Conservation (phyloP, 2,329 filamentous ascomycete genomes). For the Alternaria sp. region DNA sequence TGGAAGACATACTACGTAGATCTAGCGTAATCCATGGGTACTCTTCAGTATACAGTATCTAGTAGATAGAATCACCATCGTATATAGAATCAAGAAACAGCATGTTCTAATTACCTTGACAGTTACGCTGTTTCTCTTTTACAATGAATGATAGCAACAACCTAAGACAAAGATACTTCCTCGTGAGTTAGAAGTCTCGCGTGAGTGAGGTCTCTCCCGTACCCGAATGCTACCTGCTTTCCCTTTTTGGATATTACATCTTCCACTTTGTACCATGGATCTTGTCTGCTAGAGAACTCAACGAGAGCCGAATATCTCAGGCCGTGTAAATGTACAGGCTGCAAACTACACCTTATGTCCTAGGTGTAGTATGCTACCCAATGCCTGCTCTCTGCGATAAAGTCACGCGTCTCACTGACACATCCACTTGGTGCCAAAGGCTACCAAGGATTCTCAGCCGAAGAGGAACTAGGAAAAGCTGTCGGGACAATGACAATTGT, state of each 20-base stretch:
- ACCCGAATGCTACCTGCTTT: background rate
- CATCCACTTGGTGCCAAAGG: slow-evolving; percentile 42
- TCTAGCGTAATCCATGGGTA: background rate
- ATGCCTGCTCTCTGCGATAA: slow-evolving; percentile 27
- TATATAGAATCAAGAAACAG: background rate
- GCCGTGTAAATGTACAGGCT: background rate
- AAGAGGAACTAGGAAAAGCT: slow-evolving; percentile 35
- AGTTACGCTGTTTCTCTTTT: background rate
- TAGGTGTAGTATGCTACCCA: too few species aligned
- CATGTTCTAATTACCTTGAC: background rate
- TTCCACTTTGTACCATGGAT: background rate
- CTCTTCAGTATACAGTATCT: background rate
- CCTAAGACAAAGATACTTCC: background rate
- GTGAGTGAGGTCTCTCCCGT: background rate
- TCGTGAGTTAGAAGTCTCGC: background rate
- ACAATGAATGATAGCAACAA: background rate
- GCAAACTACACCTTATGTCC: background rate
- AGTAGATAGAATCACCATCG: background rate
- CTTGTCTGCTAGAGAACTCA: background rate
- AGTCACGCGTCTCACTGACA: slow-evolving; percentile 40
- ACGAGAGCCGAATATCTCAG: background rate
- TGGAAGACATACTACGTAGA: background rate
- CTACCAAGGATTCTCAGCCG: slow-evolving; percentile 35
- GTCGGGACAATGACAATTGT: slow-evolving; percentile 26
- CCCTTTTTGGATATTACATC: background rate